These are phyloP conservation scores for Bipolaris bicolor DNA, from an alignment of 2,329 filamentous ascomycete genomes.

Conservation along the genomic window DNA sequence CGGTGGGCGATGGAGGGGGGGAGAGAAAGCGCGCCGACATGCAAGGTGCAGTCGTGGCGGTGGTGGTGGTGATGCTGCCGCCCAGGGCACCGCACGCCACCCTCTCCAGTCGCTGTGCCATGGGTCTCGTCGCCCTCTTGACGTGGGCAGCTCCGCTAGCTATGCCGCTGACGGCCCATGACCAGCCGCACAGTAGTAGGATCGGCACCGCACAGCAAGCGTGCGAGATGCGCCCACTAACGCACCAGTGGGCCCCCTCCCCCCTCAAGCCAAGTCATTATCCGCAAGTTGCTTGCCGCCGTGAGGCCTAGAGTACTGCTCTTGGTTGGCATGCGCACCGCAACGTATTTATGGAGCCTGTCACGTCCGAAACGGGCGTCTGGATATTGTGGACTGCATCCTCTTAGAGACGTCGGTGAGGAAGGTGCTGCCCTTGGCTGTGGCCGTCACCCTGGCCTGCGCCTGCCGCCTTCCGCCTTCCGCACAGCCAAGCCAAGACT, in stretches of 20 bases:
- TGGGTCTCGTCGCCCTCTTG: not conserved
- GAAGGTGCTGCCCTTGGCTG: not conserved
- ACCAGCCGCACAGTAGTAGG: constrained; percentile 15
- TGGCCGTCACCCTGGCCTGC: not conserved
- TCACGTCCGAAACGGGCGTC: not conserved
- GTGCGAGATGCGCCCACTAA: constrained; percentile 5
- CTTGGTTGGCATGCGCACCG: not conserved
- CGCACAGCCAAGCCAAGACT: not conserved
- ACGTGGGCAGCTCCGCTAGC: constrained; percentile 5
- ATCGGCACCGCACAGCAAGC: constrained; percentile 16
- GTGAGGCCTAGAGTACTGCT: not conserved
- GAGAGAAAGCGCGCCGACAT: not conserved
- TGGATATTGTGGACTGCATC: not conserved
- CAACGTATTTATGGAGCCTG: not conserved
- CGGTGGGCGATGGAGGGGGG: too few relatives aligned
- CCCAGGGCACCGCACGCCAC: not conserved
- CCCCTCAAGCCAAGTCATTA: not conserved
- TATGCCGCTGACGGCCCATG: constrained; percentile 18
- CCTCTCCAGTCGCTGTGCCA: not conserved
- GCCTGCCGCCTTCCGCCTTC: constrained; percentile 13
- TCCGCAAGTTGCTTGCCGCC: constrained; percentile 10
- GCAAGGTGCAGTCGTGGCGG: not conserved
- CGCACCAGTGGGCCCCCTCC: constrained; percentile 2
- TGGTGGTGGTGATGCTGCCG: not conserved
- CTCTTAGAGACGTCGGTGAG: not conserved